Conservation (phyloP, 2,329 filamentous ascomycete species). For the Talaromyces piceae region DNA sequence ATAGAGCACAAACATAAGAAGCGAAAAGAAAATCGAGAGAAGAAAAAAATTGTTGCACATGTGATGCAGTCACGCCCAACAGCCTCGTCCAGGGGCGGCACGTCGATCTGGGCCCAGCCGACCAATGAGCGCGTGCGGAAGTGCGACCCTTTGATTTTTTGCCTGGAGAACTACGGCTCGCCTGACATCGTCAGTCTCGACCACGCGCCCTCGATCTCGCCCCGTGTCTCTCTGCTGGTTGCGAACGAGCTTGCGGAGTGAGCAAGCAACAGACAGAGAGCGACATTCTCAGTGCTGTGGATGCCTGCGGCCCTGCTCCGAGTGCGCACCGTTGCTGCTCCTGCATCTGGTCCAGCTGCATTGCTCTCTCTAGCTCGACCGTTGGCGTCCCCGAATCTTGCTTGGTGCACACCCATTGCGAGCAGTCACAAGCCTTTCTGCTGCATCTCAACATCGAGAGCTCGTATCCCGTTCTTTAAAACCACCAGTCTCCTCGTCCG, state of each 20-base stretch:
- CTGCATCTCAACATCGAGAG: not conserved
- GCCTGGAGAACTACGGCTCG: conserved; percentile 2
- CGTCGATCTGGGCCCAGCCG: conserved; percentile 2
- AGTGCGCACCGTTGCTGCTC: conserved; percentile 18
- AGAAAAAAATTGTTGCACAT: not conserved
- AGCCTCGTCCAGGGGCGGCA: not conserved
- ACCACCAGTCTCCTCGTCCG: not conserved
- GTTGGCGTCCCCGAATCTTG: not conserved
- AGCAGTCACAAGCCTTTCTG: conserved; percentile 5
- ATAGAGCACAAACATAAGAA: too few species aligned
- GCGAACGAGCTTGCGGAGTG: not conserved
- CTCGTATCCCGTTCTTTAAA: not conserved
- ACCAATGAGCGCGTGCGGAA: conserved; percentile 17
- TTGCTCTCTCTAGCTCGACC: too few species aligned
- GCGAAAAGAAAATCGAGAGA: too few species aligned
- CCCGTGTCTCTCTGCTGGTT: conserved; percentile 3
- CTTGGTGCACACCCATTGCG: not conserved
- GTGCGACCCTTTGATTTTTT: conserved; percentile 6
- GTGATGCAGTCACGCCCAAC: not conserved
- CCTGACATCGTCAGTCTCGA: conserved; percentile 7
- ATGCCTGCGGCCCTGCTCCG: conserved; percentile 28
- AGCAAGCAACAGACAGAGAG: not conserved
- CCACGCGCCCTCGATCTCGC: conserved; percentile 13
- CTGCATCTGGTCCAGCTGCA: conserved; percentile 8
- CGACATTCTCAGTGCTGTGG: conserved; percentile 16